phyloP scores from a whole-genome alignment of 805 yeast species.

The Starmerella sirachaensis region DNA sequence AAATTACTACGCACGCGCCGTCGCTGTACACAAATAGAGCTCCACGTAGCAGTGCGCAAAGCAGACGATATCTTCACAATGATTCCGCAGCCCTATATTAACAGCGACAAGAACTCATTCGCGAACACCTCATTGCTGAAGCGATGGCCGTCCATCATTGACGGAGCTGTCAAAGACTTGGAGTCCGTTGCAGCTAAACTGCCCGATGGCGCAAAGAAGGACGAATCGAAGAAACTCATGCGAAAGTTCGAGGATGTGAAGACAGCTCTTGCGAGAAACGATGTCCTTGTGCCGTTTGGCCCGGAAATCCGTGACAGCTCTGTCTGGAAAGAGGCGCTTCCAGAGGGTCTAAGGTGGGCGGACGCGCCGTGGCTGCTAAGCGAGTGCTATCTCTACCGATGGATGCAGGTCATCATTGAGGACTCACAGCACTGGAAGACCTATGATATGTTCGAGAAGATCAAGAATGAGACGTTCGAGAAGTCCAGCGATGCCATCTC shows the following conservation, averaged over 20 bases:
- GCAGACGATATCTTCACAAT: too few relatives aligned
- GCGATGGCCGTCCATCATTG: constrained; percentile 81
- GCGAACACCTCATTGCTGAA: constrained; percentile 65
- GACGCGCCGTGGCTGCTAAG: constrained; percentile 83
- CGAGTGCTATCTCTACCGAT: constrained; percentile 76
- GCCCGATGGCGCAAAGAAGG: constrained; percentile 23
- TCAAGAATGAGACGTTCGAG: constrained; percentile 63
- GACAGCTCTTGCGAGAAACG: constrained; percentile 29
- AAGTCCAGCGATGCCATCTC: constrained; percentile 66
- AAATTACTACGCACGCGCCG: too few relatives aligned
- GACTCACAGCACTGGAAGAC: constrained; percentile 34
- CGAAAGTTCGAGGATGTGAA: constrained; percentile 35
- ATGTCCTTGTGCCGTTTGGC: constrained; percentile 35
- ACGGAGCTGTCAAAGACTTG: constrained; percentile 56
- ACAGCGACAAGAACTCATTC: constrained; percentile 54
- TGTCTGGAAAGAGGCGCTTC: constrained; percentile 39
- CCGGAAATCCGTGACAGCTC: constrained; percentile 36
- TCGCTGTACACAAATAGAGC: too few relatives aligned
- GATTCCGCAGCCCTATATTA: constrained; percentile 17
- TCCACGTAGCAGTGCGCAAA: too few relatives aligned
- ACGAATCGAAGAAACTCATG: constrained; percentile 40
- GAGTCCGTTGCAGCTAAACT: constrained; percentile 27
- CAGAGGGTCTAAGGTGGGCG: constrained; percentile 46
- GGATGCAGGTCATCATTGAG: constrained; percentile 25
- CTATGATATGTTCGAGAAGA: constrained; percentile 62